Conservation (phyloP, 2,329 filamentous ascomycete species). For the Pezicula radicicola region DNA sequence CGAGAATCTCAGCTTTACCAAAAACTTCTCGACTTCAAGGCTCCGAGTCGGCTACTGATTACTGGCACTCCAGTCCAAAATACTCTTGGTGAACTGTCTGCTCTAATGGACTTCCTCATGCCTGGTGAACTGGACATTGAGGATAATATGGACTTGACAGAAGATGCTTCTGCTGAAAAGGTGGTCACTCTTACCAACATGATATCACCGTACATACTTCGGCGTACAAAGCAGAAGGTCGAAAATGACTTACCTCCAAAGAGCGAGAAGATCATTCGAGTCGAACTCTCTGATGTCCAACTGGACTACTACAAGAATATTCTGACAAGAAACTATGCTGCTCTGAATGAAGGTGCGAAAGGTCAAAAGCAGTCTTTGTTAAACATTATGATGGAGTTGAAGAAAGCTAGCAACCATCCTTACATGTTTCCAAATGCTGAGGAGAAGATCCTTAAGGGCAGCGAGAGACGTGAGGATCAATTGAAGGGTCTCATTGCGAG, state of each 20-base stretch:
- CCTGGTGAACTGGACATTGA: conserved; percentile 92
- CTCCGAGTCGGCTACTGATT: conserved; percentile 87
- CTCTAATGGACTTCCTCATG: conserved; percentile 93
- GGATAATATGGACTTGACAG: conserved; percentile 81
- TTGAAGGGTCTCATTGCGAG: conserved; percentile 92
- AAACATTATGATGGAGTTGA: conserved; percentile 99
- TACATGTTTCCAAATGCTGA: conserved; percentile 97
- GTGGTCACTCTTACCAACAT: conserved; percentile 79
- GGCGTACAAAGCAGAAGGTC: conserved; percentile 94
- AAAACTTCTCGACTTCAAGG: conserved; percentile 79
- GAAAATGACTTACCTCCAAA: conserved; percentile 96
- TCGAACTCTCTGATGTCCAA: conserved; percentile 94
- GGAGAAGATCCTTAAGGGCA: conserved; percentile 80
- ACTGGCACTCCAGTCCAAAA: conserved; percentile 98
- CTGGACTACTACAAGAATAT: conserved; percentile 99
- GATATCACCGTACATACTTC: conserved; percentile 91
- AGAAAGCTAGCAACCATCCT: conserved; percentile 98
- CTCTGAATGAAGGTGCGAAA: conserved; percentile 83
- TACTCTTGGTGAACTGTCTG: conserved; percentile 86
- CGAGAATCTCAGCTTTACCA: conserved; percentile 90
- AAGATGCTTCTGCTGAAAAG: conserved; percentile 80
- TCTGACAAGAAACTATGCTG: conserved; percentile 91
- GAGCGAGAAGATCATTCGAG: conserved; percentile 97
- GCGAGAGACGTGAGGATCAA: conserved; percentile 79
- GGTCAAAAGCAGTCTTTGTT: conserved; percentile 93